Conservation (phyloP, 768 basidiomycete species). For the Amanita exitialis region DNA sequence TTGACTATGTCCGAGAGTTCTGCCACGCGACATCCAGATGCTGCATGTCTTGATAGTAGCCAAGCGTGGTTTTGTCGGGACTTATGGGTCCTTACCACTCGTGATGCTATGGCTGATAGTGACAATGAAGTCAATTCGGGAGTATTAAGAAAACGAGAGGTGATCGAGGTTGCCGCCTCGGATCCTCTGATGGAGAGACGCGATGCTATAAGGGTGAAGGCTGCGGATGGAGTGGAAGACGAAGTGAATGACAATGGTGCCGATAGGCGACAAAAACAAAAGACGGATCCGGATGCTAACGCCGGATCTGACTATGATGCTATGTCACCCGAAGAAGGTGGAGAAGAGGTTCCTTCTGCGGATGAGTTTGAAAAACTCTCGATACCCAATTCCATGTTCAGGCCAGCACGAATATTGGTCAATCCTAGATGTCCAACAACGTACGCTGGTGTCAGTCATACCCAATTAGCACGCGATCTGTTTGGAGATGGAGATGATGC, state of each 20-base stretch:
- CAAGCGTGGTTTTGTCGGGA: constrained; percentile 99
- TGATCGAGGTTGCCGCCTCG: constrained; percentile 25
- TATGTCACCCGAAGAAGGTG: constrained; percentile 58
- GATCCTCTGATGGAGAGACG: constrained; percentile 22
- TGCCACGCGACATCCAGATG: constrained; percentile 59
- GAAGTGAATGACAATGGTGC: constrained; percentile 24
- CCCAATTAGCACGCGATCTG: constrained; percentile 88
- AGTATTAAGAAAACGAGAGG: constrained; percentile 18
- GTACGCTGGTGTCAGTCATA: constrained; percentile 95
- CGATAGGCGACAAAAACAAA: constrained; percentile 18
- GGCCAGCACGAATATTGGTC: constrained; percentile 84
- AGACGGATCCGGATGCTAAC: constrained; percentile 61
- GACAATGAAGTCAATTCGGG: constrained; percentile 30
- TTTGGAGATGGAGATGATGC: constrained; percentile 77
- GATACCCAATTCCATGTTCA: constrained; percentile 84
- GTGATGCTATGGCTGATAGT: constrained; percentile 58
- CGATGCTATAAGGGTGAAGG: constrained; percentile 23
- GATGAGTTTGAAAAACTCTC: constrained; percentile 32
- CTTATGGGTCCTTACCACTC: constrained; percentile 86
- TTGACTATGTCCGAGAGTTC: constrained; percentile 50
- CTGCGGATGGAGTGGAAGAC: constrained; percentile 20
- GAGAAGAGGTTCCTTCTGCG: constrained; percentile 28
- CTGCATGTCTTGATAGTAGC: constrained; percentile 86
- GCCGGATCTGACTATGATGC: constrained; percentile 85
- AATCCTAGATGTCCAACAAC: constrained; percentile 97